Evolutionary conservation across 2,329 filamentous ascomycete species (phyloP).

Genomic region (Eutypella sp.): DNA sequence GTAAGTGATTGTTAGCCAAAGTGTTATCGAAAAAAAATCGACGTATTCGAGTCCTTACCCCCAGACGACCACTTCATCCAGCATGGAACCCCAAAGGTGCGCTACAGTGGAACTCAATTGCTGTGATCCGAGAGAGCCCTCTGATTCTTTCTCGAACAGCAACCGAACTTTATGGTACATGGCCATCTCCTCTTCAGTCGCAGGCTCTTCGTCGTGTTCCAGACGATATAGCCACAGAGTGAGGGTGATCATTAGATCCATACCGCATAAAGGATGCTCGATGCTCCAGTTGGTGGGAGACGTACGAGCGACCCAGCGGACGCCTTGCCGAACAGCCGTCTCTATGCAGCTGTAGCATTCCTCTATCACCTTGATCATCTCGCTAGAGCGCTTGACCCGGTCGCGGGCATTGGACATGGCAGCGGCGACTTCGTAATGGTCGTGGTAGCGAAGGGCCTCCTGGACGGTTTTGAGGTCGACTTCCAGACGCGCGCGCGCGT

Average conservation of each 20-base stretch:
- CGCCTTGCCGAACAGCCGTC: conserved; percentile 87
- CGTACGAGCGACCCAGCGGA: conserved; percentile 96
- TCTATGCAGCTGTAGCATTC: conserved; percentile 98
- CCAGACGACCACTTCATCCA: conserved; percentile 98
- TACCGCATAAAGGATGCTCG: conserved; percentile 91
- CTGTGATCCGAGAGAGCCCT: conserved; percentile 74
- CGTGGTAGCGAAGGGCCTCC: conserved; percentile 93
- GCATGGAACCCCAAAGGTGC: conserved; percentile 93
- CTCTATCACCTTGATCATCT: conserved; percentile 98
- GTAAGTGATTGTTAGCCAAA: conserved; percentile 38
- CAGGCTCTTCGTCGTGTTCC: conserved; percentile 95
- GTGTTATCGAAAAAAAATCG: conserved; percentile 4
- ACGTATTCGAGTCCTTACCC: conserved; percentile 64
- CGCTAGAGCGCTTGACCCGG: conserved; percentile 87
- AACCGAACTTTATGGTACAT: conserved; percentile 93
- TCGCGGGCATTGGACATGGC: conserved; percentile 94
- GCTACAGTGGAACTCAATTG: conserved; percentile 88
- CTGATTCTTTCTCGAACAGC: conserved; percentile 85
- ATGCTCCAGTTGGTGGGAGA: conserved; percentile 99
- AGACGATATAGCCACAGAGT: conserved; percentile 98
- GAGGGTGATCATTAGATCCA: conserved; percentile 97
- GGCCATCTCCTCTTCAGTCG: conserved; percentile 73
- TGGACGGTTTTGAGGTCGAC: conserved; percentile 95
- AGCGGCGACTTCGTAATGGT: conserved; percentile 92
- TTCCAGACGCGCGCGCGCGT: conserved; percentile 84